Evolutionary conservation across 257 asterid species (phyloP).

Genomic region (Nicotiana tabacum): DNA sequence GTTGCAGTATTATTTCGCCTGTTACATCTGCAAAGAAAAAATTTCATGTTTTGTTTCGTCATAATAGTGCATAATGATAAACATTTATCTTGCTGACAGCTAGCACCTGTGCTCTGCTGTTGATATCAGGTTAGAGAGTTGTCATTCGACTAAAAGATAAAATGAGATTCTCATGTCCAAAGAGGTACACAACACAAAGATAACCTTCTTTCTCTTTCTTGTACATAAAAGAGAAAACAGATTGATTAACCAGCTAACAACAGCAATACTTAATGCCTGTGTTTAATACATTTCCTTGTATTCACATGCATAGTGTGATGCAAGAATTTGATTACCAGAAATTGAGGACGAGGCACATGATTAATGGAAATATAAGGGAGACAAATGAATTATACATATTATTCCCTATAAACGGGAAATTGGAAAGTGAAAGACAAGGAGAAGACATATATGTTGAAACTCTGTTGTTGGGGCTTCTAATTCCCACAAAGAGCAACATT

Average conservation of each 20-base stretch:
- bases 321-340: conserved; percentile 1
- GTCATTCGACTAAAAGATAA: neutral
- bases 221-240: neutral
- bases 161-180: neutral
- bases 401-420: conserved; percentile 5
- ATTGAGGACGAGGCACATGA: neutral
- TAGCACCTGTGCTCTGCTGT: neutral
- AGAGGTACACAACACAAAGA: neutral
- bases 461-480: neutral
- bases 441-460: neutral
- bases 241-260: neutral
- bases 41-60: neutral
- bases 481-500: conserved; percentile 54
- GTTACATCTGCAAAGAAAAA: neutral
- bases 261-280: neutral
- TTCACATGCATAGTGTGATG: neutral
- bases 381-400: neutral
- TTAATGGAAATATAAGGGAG: neutral
- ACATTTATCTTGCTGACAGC: neutral
- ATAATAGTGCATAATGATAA: neutral
- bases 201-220: neutral
- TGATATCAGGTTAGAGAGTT: neutral
- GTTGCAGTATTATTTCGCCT: neutral
- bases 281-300: neutral
- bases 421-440: neutral